Evolutionary conservation across 208 protist species (phyloP).

Genomic region (Leishmania turanica): DNA sequence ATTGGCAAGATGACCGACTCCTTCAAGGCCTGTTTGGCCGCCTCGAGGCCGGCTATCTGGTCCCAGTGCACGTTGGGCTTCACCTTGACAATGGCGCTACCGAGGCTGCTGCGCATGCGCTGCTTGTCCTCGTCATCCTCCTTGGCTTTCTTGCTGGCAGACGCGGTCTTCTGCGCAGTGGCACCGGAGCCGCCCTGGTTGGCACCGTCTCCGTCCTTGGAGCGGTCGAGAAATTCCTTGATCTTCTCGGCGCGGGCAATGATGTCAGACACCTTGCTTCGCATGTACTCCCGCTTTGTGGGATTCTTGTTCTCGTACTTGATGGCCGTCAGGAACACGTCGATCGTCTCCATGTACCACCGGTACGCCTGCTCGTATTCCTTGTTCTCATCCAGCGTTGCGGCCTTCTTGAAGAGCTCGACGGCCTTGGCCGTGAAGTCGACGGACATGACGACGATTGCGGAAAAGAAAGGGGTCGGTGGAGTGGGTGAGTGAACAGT

Average conservation of each 20-base stretch:
- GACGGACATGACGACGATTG: conserved; percentile 62
- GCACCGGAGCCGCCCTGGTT: conserved; percentile 21
- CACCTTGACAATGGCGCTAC: conserved; percentile 69
- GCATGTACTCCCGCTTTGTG: conserved; percentile 93
- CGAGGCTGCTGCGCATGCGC: conserved; percentile 86
- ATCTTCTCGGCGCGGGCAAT: conserved; percentile 96
- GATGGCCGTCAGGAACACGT: conserved; percentile 95
- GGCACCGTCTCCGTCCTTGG: conserved; percentile 59
- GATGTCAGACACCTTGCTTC: conserved; percentile 93
- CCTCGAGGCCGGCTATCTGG: conserved; percentile 91
- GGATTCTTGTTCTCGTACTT: conserved; percentile 96
- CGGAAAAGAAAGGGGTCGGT: background rate
- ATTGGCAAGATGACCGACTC: conserved; percentile 93
- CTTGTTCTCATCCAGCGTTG: conserved; percentile 88
- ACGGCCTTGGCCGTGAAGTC: conserved; percentile 95
- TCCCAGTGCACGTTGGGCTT: conserved; percentile 91
- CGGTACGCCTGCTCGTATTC: conserved; percentile 94
- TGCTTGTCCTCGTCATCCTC: conserved; percentile 94
- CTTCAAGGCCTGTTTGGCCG: conserved; percentile 91
- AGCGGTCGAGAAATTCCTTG: conserved; percentile 93
- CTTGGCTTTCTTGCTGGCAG: conserved; percentile 85
- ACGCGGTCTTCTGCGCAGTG: conserved; percentile 68
- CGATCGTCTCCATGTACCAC: conserved; percentile 94
- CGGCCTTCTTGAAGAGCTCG: conserved; percentile 93
- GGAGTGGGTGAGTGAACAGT: background rate